These are phyloP conservation scores for Oryza australiensis DNA, from an alignment of 176 grass and related monocot species.

Conservation along the genomic window DNA sequence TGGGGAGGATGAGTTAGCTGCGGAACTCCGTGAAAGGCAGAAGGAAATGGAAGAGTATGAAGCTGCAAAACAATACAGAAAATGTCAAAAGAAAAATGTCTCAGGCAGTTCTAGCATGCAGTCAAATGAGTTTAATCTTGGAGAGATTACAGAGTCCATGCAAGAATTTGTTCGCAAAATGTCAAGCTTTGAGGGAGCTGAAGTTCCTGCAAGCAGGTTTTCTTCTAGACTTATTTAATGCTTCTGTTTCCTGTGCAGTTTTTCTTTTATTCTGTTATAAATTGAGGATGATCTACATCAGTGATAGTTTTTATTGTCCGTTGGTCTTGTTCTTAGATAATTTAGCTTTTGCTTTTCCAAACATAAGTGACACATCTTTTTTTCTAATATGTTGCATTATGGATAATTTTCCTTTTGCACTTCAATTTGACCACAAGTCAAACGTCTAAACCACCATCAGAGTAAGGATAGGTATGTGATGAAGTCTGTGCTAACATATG, in stretches of 20 bases:
- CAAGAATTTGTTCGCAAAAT: conserved; percentile 86
- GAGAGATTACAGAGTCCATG: conserved; percentile 81
- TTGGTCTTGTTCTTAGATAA: neutral
- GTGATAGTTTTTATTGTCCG: neutral
- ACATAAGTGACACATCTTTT: neutral
- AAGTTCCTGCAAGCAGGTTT: conserved; percentile 85
- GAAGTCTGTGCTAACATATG: neutral
- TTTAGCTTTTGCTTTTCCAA: conserved; percentile 11
- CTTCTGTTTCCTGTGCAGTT: neutral
- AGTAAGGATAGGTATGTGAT: neutral
- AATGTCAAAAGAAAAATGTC: conserved; percentile 50
- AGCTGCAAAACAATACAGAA: conserved; percentile 61
- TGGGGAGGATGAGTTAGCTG: conserved; percentile 84
- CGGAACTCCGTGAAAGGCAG: conserved; percentile 71
- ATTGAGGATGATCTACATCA: neutral
- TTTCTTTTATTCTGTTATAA: neutral
- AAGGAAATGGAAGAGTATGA: conserved; percentile 89
- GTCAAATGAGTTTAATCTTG: conserved; percentile 69
- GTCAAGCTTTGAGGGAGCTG: conserved; percentile 92
- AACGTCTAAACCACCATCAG: neutral
- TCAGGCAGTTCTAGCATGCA: conserved; percentile 41
- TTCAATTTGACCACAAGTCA: neutral
- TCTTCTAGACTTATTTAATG: conserved; percentile 2
- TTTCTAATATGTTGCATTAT: neutral
- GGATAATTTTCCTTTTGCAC: neutral